Evolutionary conservation across 805 yeast species (phyloP).

Genomic region (Yamadazyma nakazawae): DNA sequence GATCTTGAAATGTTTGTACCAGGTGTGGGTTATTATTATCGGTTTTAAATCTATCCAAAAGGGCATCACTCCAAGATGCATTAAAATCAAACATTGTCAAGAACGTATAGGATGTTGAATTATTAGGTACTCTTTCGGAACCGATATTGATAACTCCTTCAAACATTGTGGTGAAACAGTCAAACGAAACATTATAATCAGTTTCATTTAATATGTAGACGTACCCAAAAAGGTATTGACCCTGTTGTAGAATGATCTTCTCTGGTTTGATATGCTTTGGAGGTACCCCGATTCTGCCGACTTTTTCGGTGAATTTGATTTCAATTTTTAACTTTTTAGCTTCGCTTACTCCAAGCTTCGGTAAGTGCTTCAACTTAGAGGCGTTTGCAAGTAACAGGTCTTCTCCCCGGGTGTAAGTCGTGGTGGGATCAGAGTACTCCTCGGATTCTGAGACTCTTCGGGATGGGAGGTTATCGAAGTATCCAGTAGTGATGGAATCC

Average conservation of each 20-base stretch:
- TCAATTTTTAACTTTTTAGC: constrained; percentile 26
- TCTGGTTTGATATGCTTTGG: constrained; percentile 32
- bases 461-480: constrained; percentile 5
- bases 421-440: constrained; percentile 10
- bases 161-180: constrained; percentile 36
- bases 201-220: constrained; percentile 30
- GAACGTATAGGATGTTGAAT: constrained; percentile 19
- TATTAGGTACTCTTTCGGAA: constrained; percentile 12
- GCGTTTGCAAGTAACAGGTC: constrained; percentile 36
- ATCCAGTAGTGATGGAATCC: constrained; percentile 2
- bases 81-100: constrained; percentile 41
- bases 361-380: constrained; percentile 29
- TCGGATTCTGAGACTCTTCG: not conserved
- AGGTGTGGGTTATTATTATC: constrained; percentile 31
- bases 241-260: constrained; percentile 31
- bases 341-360: constrained; percentile 26
- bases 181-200: constrained; percentile 30
- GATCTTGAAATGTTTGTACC: constrained; percentile 23
- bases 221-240: constrained; percentile 37
- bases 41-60: constrained; percentile 27
- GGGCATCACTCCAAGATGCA: constrained; percentile 39
- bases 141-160: constrained; percentile 34
- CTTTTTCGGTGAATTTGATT: constrained; percentile 31
- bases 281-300: constrained; percentile 30
- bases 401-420: constrained; percentile 20